phyloP scores from a whole-genome alignment of 805 yeast genomes.

The Myxozyma mucilagina region DNA sequence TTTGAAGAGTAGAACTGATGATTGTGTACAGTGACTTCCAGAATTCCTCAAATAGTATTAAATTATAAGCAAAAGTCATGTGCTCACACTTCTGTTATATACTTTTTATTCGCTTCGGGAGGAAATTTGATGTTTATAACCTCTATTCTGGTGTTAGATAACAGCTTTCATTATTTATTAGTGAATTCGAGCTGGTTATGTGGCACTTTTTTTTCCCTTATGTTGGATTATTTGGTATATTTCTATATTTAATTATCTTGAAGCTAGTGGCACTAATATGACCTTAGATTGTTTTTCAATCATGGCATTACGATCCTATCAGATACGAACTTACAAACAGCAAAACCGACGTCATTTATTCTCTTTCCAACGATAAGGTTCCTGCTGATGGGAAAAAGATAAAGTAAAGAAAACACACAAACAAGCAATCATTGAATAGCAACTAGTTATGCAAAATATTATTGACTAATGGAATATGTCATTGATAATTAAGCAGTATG shows the following conservation, averaged over 20 bases:
- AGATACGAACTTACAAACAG: background rate
- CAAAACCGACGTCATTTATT: background rate
- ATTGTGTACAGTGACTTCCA: constrained; percentile 46
- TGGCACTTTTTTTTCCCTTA: constrained; percentile 85
- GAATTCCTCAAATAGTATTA: constrained; percentile 87
- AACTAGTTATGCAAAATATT: background rate
- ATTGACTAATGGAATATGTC: background rate
- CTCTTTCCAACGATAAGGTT: background rate
- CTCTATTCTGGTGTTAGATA: constrained; percentile 69
- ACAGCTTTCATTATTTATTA: constrained; percentile 65
- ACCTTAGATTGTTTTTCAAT: constrained; percentile 25
- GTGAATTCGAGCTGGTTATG: constrained; percentile 91
- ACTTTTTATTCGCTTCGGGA: constrained; percentile 90
- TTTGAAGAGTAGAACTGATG: background rate
- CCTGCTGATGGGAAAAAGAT: constrained; percentile 3
- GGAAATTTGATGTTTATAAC: constrained; percentile 91
- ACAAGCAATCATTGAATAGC: background rate
- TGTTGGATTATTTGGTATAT: constrained; percentile 53
- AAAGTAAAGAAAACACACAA: background rate
- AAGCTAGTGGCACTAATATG: background rate
- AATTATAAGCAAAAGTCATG: constrained; percentile 87
- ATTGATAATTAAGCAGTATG: too few species aligned
- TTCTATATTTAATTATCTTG: background rate
- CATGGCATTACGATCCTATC: constrained; percentile 27
- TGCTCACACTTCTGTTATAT: constrained; percentile 91